Base-by-base conservation (phyloP, 306 rosid genomes). In the Coriaria nepalensis region DNA sequence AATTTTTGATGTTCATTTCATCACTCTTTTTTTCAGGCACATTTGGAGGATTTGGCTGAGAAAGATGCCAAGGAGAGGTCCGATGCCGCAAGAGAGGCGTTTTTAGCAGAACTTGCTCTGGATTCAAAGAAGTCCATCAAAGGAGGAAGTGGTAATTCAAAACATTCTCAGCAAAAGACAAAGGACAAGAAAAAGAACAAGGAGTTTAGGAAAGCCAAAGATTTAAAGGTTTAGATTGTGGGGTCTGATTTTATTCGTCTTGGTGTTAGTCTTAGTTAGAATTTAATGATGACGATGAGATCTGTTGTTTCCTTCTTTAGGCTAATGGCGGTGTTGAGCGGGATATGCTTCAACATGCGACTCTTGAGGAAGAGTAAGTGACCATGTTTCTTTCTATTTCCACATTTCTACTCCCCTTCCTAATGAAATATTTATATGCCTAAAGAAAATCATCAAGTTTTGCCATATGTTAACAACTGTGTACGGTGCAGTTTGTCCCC, bases 41-140 rank as follows among this genome's bases (percentile, higher is more conserved):
- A 66, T 51, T 75, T 85, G 78, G 98, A 85, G 70, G 94, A 79
- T 61, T 75, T 92, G 68, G 96, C 98, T 39, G 94, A 92, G 82
- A 82, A 82, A 69, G 85, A 92, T 70, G 98, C 93, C 50, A 79
- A 78, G 9, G 84, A 86, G 70, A 86, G 78, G 72, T 92, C 98
- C 14, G 98, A 92, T 69, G 98, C 94, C 42, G 86, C 83, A 11
- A 70, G 98, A 52, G 96, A 92, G 68, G 96, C 96, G 36, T 73
- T 92, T 68, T 74, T 92, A 74, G 98, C 96, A 2, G 98, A 92
- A 72, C 93, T 92, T 71, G 98, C 77, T 44, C 93, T 73, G 44
- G 94, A 92, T 74, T 72, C 96, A 55, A 78, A 75, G 71, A 86
- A 82, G 77, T 66, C 52, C 66, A 55, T 62, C 55, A 82, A 56